Base-by-base conservation (phyloP, 1,139 yeast genomes). In the Saccharomyces pastorianus region DNA sequence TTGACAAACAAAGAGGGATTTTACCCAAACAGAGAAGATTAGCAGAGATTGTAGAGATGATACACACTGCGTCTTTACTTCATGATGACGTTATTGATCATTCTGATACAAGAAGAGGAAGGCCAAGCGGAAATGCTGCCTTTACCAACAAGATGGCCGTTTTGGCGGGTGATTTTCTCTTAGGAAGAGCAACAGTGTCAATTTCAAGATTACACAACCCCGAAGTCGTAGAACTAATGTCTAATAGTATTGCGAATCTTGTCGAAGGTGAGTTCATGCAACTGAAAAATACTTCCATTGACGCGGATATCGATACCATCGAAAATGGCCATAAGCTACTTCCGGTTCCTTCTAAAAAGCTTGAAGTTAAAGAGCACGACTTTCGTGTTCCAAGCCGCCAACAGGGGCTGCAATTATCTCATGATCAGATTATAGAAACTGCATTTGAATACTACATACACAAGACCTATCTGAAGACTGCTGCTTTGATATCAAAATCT, bases 251-350 rank as follows among this genome's bases (percentile, higher is more conserved):
- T 68, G 99, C 98, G 27, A 95, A 95, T 69, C 77, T 95, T 58
- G 99, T 93, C 0, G 99, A 95, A 73, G 99, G 99, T 50, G 99
- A 93, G 72, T 91, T 93, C 68, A 91, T 93, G 98, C 99, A 93
- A 73, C 80, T 93, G 74, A 91, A 91, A 64, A 93, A 93, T 71
- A 89, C 96, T 0, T 95, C 90, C 2, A 72, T 84, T 53, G 82
- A 78, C 52, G 68, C 73, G 46, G 74, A 76, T 49, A 70, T 77
- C 29, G 50, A 58, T 11, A 61, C 63, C 0, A 71, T 76, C 56
- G 82, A 78, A 57, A 81, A 78, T 55, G 81, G 76, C 32, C 61
- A 65, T 1, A 83, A 83, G 60, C 60, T 60, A 11, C 72, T 84
- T 6, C 90, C 91, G 1, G 65, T 68, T n/a, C 76, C 85, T 32